Conservation (phyloP, 192 early-diverging fungal species). For the Coemansia erecta region DNA sequence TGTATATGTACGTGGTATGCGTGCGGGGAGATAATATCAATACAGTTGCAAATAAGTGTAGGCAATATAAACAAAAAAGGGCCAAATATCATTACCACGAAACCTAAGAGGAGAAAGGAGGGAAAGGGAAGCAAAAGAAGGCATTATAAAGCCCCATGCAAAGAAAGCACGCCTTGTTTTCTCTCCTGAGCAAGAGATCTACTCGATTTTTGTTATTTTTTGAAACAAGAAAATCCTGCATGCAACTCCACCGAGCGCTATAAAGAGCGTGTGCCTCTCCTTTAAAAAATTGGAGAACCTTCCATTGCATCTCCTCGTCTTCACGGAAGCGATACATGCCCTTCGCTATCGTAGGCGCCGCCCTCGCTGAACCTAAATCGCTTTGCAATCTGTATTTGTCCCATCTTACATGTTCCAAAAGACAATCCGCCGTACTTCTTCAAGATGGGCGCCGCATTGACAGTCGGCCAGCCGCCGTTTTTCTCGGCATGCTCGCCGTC, state of each 20-base stretch:
- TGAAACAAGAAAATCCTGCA: neutral
- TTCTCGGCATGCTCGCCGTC: neutral
- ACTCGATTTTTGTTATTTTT: neutral
- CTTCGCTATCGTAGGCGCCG: slow-evolving; percentile 41
- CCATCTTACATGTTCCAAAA: slow-evolving; percentile 35
- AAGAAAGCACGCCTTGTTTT: neutral
- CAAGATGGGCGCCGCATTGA: slow-evolving; percentile 30
- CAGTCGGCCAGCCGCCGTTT: neutral
- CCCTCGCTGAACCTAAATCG: slow-evolving; percentile 22
- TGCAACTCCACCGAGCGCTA: neutral
- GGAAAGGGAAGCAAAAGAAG: neutral
- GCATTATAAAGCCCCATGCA: neutral
- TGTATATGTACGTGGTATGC: too few relatives aligned
- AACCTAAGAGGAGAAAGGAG: neutral
- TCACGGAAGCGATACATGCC: slow-evolving; percentile 22
- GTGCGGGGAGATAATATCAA: too few relatives aligned
- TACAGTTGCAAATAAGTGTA: neutral
- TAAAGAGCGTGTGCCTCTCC: neutral
- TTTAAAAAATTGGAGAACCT: neutral
- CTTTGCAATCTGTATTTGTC: slow-evolving; percentile 40
- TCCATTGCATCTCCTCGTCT: neutral
- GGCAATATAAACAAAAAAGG: neutral
- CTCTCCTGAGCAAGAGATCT: too few relatives aligned
- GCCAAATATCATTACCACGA: neutral
- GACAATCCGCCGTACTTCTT: slow-evolving; percentile 20